Evolutionary conservation across 331 rosid species (phyloP).

Genomic region (Rhamnella rubrinervis): DNA sequence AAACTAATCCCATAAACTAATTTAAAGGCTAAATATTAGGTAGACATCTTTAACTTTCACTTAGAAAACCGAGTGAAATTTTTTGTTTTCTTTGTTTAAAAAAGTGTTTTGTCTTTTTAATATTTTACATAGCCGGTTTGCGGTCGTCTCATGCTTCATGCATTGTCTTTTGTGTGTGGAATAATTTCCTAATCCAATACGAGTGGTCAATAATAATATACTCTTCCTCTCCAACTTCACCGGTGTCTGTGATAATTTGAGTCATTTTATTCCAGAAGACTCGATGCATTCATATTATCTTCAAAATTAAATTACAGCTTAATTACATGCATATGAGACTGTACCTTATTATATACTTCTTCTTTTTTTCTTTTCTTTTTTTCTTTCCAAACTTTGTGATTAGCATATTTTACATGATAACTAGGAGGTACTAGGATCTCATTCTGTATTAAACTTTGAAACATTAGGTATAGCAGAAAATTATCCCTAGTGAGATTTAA

Average conservation of each 20-base stretch:
- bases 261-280: background rate
- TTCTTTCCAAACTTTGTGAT: no score
- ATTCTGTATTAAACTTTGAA: no score
- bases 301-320: no score
- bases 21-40: constrained; percentile 40
- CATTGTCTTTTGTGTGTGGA: constrained; percentile 34
- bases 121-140: constrained; percentile 1
- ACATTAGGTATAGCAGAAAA: no score
- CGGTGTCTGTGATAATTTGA: background rate
- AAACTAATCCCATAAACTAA: constrained; percentile 5
- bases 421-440: no score
- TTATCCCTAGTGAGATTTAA: no score
- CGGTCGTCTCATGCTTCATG: constrained; percentile 28
- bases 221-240: constrained; percentile 16
- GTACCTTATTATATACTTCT: no score
- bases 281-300: no score
- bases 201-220: background rate
- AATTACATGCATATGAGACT: no score
- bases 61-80: constrained; percentile 47
- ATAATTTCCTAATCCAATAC: constrained; percentile 20
- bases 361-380: no score
- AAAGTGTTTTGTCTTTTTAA: constrained; percentile 15
- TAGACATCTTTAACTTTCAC: constrained; percentile 47
- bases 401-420: no score
- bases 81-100: constrained; percentile 48